Base-by-base conservation (phyloP, 2,329 filamentous ascomycete genomes). In the Phialemonium atrogriseum region DNA sequence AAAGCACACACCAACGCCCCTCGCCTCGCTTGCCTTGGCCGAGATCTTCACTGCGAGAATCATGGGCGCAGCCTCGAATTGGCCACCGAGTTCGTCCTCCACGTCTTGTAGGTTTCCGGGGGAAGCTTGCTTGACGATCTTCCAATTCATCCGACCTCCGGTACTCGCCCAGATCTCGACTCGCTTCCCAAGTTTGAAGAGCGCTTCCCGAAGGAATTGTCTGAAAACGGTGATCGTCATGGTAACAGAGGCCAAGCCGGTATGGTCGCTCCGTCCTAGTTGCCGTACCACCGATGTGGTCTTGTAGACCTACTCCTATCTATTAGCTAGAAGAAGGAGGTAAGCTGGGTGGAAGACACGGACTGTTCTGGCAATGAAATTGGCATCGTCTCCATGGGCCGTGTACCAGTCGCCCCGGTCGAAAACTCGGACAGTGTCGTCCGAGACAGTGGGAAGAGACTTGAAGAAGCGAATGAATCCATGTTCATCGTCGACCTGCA, bases 251-350 rank as follows among this genome's bases (percentile, higher is more conserved):
- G 87, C 77, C 2, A 98, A 72, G 28, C 83, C 82, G n/a, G 81
- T 84, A 38, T 84, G 77, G 52, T 87, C 83, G 56, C 76, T 84
- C 47, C 80, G 78, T 39, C 91, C 91, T 14, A 98, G 73, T 47
- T 91, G 87, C 45, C 89, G 79, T 14, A 98, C 73, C 11, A 98
- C 91, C 0, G 91, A 94, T 2, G 88, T 96, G 5, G 91, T 96
- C 63, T 94, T 94, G 72, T 98, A 98, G 37, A 96, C 83, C 79
- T 84, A n/a, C n/a, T n/a, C n/a, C n/a, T n/a, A n/a, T n/a, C n/a
- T n/a, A n/a, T n/a, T n/a, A n/a, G n/a, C n/a, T n/a, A n/a, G n/a
- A n/a, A n/a, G n/a, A n/a, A n/a, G n/a, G n/a, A n/a, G n/a, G 33
- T 17, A n/a, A 10, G 24, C 7, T 18, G 3, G 10, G 22, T 10